phyloP scores from a whole-genome alignment of 2,329 filamentous ascomycete genomes.

The Colletotrichum incanum region DNA sequence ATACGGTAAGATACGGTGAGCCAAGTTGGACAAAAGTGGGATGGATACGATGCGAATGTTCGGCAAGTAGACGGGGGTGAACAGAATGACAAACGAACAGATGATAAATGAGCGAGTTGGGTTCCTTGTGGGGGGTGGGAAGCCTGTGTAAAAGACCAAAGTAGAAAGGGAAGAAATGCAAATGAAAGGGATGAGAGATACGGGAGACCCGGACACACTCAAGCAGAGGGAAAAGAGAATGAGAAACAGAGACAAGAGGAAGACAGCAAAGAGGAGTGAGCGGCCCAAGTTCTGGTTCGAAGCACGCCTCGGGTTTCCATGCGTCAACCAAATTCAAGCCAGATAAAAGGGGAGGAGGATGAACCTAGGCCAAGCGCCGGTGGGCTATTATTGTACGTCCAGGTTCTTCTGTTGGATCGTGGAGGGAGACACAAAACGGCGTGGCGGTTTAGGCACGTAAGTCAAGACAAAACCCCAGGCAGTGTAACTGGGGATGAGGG shows the following conservation, averaged over 20 bases:
- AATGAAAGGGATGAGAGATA: conserved; percentile 10
- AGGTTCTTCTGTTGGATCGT: background rate
- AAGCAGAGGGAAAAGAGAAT: background rate
- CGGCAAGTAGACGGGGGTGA: conserved; percentile 6
- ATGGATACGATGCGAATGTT: background rate
- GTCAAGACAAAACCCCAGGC: background rate
- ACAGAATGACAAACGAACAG: background rate
- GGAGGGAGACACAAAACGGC: background rate
- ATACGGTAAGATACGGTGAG: conserved; percentile 14
- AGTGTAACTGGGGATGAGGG: background rate
- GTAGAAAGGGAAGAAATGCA: conserved; percentile 2
- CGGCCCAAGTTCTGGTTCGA: background rate
- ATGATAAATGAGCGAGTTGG: conserved; percentile 1
- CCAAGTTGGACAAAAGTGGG: conserved; percentile 11
- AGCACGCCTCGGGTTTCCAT: background rate
- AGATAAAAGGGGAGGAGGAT: background rate
- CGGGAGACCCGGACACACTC: background rate
- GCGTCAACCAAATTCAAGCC: background rate
- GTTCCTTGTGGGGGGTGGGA: background rate
- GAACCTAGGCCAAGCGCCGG: background rate
- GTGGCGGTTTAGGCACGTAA: background rate
- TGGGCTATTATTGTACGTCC: background rate
- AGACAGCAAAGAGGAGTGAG: background rate
- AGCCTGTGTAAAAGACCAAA: background rate
- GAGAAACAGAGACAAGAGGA: background rate